These are phyloP conservation scores for Colletotrichum echinochloae DNA, from an alignment of 2,329 filamentous ascomycete species.

Conservation along the genomic window DNA sequence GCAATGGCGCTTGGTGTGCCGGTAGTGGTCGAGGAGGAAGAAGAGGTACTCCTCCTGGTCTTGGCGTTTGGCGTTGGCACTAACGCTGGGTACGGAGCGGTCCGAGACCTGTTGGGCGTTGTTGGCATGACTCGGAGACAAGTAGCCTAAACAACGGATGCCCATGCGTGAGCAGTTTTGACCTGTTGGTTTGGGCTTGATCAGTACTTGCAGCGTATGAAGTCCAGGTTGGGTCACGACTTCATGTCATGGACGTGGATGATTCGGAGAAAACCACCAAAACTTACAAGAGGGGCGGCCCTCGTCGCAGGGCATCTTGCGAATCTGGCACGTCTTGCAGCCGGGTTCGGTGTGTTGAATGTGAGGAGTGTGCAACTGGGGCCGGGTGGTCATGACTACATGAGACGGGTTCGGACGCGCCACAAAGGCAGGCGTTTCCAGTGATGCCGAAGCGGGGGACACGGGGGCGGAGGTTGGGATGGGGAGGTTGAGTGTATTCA, in stretches of 20 bases:
- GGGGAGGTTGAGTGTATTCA: conserved; percentile 20
- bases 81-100: conserved; percentile 34
- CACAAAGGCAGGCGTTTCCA: conserved; percentile 19
- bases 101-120: conserved; percentile 27
- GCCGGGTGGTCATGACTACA: conserved; percentile 37
- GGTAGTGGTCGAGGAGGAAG: conserved; percentile 38
- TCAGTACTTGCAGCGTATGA: conserved; percentile 10
- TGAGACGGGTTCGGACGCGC: conserved; percentile 37
- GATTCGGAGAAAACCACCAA: neutral
- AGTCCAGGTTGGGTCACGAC: neutral
- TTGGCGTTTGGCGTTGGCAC: conserved; percentile 35
- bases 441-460: conserved; percentile 13
- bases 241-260: neutral
- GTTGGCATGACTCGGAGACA: conserved; percentile 36
- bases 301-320: conserved; percentile 40
- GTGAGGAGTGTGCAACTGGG: conserved; percentile 29
- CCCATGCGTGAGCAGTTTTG: conserved; percentile 39
- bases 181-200: conserved; percentile 20
- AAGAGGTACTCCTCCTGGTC: conserved; percentile 39
- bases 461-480: conserved; percentile 5
- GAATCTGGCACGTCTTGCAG: conserved; percentile 38
- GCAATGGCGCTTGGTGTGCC: conserved; percentile 38
- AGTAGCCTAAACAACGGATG: conserved; percentile 38
- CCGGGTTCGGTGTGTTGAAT: conserved; percentile 28
- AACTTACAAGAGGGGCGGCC: conserved; percentile 36